Conservation (phyloP, 352 stramenopile genomes). For the Globisporangium canariense region DNA sequence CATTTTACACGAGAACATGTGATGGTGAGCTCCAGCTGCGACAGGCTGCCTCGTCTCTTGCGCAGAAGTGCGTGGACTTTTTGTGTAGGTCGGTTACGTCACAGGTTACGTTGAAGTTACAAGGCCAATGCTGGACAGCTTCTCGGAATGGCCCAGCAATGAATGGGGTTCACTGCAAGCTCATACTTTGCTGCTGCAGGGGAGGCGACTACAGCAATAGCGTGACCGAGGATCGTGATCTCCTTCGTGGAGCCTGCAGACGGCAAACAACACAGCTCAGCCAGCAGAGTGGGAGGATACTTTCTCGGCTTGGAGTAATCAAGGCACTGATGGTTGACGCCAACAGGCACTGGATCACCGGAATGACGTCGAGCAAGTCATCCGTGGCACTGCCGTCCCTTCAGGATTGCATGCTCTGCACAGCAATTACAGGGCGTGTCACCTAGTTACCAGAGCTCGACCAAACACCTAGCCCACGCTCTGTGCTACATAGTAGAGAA, state of each 20-base stretch:
- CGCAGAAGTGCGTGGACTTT: slow-evolving; percentile 1
- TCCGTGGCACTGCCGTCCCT: not conserved
- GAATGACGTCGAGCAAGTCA: not conserved
- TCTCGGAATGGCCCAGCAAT: no score
- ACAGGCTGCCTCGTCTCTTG: slow-evolving; percentile 10
- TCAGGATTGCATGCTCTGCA: not conserved
- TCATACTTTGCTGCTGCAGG: no score
- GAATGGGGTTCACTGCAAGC: no score
- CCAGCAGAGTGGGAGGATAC: not conserved
- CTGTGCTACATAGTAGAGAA: no score
- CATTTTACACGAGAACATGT: not conserved
- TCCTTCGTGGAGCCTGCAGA: not conserved
- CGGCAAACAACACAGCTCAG: not conserved
- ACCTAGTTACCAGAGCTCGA: not conserved
- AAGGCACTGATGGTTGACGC: not conserved
- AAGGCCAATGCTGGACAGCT: no score
- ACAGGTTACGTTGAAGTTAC: no score
- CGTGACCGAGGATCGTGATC: not conserved
- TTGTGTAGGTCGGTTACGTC: no score
- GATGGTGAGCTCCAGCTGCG: slow-evolving; percentile 2
- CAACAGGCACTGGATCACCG: slow-evolving; percentile 4
- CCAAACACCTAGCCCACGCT: not conserved
- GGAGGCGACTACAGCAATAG: not conserved
- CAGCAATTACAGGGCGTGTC: not conserved
- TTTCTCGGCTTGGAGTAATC: slow-evolving; percentile 1